Base-by-base conservation (phyloP, 768 basidiomycete species). In the Termitomyces sp. region DNA sequence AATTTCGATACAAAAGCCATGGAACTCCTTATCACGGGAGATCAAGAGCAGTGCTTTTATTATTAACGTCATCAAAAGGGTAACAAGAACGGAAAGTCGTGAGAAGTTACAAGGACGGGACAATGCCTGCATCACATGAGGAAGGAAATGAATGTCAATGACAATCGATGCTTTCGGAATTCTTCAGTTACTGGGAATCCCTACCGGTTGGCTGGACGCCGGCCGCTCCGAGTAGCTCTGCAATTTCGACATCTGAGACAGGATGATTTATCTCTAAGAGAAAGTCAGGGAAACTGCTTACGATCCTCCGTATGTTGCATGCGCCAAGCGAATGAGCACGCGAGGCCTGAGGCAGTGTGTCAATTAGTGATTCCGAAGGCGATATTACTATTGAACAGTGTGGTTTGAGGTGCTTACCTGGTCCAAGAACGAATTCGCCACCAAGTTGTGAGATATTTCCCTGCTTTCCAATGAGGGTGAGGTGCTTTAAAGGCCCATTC, bases 281-380 rank as follows among this genome's bases (percentile, higher is more conserved):
- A 16, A 68, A 70, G 10, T 66, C 44, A 16, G 62, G 64, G 64
- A 70, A 68, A 4, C n/a, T 20, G 69, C 76, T 67, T 72, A 85
- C 74, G 85, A 68, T 87, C 85, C 68, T 86, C 79, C 0, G 85
- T 82, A 60, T 88, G 78, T 59, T 77, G 74, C 86, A 88, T 87
- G 7, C 83, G 73, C 36, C 75, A 79, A 8, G 80, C 82, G 60
- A 82, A 85, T 0, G 71, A 66, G 63, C 84, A 87, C 28, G 68
- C 55, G 43, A 74, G 71, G 5, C 79, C 82, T 82, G 50, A 40
- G 52, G 32, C 28, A 46, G 30, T 8, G 33, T 2, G 46, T 56
- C 43, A 40, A 49, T 2, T 16, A 32, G n/a, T 8, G 28, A 35
- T 4, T 41, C 30, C 13, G 4, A 1, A 30, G 16, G 20, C 30